phyloP scores from a whole-genome alignment of 1,284 basidiomycete species.

The Leccinum variabile region DNA sequence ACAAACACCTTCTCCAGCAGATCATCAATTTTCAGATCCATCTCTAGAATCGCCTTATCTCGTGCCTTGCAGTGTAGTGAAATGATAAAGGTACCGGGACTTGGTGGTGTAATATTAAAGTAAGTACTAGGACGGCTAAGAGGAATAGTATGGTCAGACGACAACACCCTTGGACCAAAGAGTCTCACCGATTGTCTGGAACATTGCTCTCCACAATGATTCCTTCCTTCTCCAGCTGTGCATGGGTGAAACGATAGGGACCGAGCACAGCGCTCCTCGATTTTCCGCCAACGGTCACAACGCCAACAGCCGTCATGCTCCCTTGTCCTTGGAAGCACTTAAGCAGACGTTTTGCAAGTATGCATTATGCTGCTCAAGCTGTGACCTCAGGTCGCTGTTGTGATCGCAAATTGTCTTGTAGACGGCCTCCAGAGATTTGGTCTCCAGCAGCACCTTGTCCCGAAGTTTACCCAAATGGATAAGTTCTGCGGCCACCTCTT shows the following conservation, averaged over 20 bases:
- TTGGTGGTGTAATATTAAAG: conserved; percentile 95
- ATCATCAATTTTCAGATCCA: conserved; percentile 99
- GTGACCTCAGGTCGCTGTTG: conserved; percentile 94
- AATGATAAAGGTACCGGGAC: conserved; percentile 98
- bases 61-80: conserved; percentile 98
- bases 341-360: conserved; percentile 97
- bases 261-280: conserved; percentile 85
- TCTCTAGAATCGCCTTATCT: conserved; percentile 99
- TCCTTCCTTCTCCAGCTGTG: conserved; percentile 98
- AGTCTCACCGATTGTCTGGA: conserved; percentile 87
- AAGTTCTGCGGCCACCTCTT: conserved; percentile 94
- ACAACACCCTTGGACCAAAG: background rate
- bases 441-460: conserved; percentile 94
- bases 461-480: conserved; percentile 94
- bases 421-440: conserved; percentile 89
- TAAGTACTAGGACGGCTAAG: conserved; percentile 94
- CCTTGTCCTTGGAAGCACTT: conserved; percentile 85
- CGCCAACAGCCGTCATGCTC: conserved; percentile 84
- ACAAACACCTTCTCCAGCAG: conserved; percentile 85
- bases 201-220: conserved; percentile 99
- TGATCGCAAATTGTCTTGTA: conserved; percentile 99
- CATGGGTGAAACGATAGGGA: conserved; percentile 96
- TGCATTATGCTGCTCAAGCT: conserved; percentile 99
- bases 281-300: conserved; percentile 94
- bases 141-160: conserved; percentile 5